Conservation (phyloP, 352 stramenopile species). For the Globisporangium orthogonon region DNA sequence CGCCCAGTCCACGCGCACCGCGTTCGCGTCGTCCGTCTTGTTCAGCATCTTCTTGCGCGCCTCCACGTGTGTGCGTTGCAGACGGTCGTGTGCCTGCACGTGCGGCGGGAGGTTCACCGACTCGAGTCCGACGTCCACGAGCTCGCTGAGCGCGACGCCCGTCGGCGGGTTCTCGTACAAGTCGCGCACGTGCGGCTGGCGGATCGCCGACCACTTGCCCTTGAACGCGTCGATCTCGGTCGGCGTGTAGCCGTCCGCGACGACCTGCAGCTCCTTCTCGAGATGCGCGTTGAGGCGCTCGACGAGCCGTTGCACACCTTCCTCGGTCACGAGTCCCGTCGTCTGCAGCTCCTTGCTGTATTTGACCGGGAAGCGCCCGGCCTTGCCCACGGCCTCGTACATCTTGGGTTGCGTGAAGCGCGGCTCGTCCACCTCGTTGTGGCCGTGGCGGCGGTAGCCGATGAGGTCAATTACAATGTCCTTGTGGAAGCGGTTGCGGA, state of each 20-base stretch:
- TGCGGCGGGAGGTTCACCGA: constrained; percentile 53
- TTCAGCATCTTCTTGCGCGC: constrained; percentile 67
- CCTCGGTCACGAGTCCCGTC: constrained; percentile 43
- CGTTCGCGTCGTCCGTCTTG: constrained; percentile 15
- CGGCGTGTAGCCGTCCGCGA: constrained; percentile 53
- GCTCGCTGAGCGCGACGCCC: constrained; percentile 46
- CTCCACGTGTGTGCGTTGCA: constrained; percentile 78
- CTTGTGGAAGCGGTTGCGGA: constrained; percentile 80
- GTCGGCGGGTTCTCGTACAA: constrained; percentile 47
- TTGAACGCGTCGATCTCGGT: constrained; percentile 70
- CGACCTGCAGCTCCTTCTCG: constrained; percentile 51
- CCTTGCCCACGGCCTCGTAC: constrained; percentile 68
- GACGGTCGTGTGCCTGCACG: constrained; percentile 56
- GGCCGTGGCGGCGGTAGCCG: constrained; percentile 78
- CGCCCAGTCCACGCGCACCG: constrained; percentile 80
- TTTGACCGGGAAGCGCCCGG: constrained; percentile 58
- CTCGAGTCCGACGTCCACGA: constrained; percentile 54
- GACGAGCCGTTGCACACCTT: constrained; percentile 51
- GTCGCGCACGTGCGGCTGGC: constrained; percentile 37
- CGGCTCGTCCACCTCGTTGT: constrained; percentile 89
- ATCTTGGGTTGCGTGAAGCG: constrained; percentile 87
- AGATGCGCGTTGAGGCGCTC: constrained; percentile 56
- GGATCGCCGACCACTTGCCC: constrained; percentile 56
- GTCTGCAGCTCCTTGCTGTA: constrained; percentile 64
- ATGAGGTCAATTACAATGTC: constrained; percentile 86